phyloP scores from a whole-genome alignment of 2,329 filamentous ascomycete genomes.

The Didymella pomorum region DNA sequence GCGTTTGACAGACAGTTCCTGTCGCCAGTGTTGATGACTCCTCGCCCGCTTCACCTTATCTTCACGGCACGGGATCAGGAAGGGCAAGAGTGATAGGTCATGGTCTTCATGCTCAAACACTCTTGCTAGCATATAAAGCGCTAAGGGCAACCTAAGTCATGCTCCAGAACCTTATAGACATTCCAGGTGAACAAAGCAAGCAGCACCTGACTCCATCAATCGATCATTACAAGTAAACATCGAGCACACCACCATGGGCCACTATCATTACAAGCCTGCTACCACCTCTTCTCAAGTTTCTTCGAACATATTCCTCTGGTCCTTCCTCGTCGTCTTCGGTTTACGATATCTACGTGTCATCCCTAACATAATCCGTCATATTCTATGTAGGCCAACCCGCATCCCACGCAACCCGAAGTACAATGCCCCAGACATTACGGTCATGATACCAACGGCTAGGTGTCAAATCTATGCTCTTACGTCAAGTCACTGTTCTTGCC shows the following conservation, averaged over 20 bases:
- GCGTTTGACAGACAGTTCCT: neutral
- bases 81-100: neutral
- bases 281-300: neutral
- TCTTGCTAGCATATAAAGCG: neutral
- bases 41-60: neutral
- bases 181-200: neutral
- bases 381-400: neutral
- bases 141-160: neutral
- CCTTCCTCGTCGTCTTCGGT: neutral
- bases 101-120: neutral
- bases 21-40: neutral
- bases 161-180: neutral
- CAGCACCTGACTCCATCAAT: neutral
- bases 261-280: no score
- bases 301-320: neutral
- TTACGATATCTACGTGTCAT: neutral
- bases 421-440: neutral
- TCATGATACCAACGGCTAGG: neutral
- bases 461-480: neutral
- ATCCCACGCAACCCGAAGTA: neutral
- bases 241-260: no score
- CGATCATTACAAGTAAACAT: neutral
- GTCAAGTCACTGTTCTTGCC: neutral
- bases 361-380: neutral
- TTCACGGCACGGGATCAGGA: neutral